Base-by-base conservation (phyloP, 2,329 filamentous ascomycete genomes). In the Sphaerostilbella broomeana region DNA sequence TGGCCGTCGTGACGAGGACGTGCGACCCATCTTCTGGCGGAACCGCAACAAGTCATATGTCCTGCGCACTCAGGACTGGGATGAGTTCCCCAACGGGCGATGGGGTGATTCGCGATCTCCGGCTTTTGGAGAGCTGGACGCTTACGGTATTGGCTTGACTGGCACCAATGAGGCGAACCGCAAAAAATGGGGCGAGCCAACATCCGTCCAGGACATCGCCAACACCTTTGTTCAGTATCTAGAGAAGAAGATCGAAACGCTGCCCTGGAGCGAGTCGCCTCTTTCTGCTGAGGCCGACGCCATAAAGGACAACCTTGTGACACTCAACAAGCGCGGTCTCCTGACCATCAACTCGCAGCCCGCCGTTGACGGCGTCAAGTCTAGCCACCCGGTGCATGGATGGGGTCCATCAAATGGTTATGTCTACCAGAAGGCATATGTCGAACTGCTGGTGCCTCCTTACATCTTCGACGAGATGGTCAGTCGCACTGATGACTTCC, bases 341-440 rank as follows among this genome's bases (percentile, higher is more conserved):
- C 68, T 98, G 44, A 97, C 92, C 26, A 88, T 98, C 67, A 98
- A 98, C 68, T 97, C 92, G 1, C 92, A 98, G 65, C 92, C 92
- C 25, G 86, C 92, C 22, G 86, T 98, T 35, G 84, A 95, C 53
- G 88, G 90, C 25, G 85, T 81, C 47, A 90, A 88, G 62, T 97
- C 89, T 1, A 84, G 81, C 4, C 79, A 98, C 57, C 78, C 86
- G 0, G 72, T 94, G 6, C 84, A 94, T 60, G 92, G 92, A 41
- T 98, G 92, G 92, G 92, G 92, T 10, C 92, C 92, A 4, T 75
- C 79, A 46, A 94, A 95, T 52, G 92, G 92, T 43, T 98, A 94
- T 57, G 92, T 97, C 40, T 98, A 97, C 64, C 92, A 98, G 60
- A 98, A 98, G 69, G 86, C 90, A 4, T 98, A 98, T 60, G 74